These are phyloP conservation scores for Backusella westeae DNA, from an alignment of 192 early-diverging fungal genomes.

Conservation along the genomic window DNA sequence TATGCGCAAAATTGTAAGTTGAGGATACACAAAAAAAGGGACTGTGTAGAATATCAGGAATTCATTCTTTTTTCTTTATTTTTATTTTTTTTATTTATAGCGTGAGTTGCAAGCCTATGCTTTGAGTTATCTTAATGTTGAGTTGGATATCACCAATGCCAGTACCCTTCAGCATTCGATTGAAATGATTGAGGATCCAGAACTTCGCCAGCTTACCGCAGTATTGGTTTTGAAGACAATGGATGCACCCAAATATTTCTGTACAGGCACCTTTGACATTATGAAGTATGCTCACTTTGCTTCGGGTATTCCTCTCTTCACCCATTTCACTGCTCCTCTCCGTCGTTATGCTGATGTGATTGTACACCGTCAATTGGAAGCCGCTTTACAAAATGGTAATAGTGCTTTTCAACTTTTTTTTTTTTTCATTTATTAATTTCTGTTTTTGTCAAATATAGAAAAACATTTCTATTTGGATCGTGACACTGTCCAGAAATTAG, in stretches of 20 bases:
- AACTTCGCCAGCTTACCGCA: slow-evolving; percentile 73
- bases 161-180: slow-evolving; percentile 53
- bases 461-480: slow-evolving; percentile 51
- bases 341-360: slow-evolving; percentile 95
- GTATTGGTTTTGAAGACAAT: slow-evolving; percentile 85
- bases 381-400: slow-evolving; percentile 39
- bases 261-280: slow-evolving; percentile 79
- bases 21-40: background rate
- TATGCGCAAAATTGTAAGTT: slow-evolving; percentile 40
- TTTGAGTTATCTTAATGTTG: slow-evolving; percentile 64
- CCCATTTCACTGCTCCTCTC: slow-evolving; percentile 96
- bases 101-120: slow-evolving; percentile 54
- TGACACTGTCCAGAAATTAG: slow-evolving; percentile 57
- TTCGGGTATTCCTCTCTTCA: slow-evolving; percentile 87
- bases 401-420: background rate
- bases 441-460: slow-evolving; percentile 29
- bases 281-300: slow-evolving; percentile 88
- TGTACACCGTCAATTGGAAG: slow-evolving; percentile 88
- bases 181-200: slow-evolving; percentile 58
- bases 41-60: background rate
- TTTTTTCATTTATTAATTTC: background rate
- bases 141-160: slow-evolving; percentile 66
- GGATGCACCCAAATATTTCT: slow-evolving; percentile 98
- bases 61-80: background rate
- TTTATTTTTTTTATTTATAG: slow-evolving; percentile 17